Evolutionary conservation across 345 rosid species (phyloP).

Genomic region (Schrenkiella parvula): DNA sequence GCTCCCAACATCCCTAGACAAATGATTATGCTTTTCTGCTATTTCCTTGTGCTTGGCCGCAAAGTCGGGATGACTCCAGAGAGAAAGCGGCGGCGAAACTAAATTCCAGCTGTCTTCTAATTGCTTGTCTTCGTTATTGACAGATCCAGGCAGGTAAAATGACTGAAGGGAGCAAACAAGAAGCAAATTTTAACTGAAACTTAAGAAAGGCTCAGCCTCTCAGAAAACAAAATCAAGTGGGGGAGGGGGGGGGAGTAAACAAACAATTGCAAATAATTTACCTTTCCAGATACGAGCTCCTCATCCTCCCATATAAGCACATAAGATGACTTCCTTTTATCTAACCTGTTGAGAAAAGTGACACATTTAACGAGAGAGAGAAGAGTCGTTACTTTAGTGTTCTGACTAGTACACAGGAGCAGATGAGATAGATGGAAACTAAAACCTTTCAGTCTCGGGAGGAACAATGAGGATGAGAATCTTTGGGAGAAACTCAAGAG

Average conservation of each 20-base stretch:
- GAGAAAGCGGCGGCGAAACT: conserved; percentile 66
- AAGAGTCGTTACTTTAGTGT: neutral
- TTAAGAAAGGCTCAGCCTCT: conserved; percentile 1
- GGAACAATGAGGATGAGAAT: conserved; percentile 90
- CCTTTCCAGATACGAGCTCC: conserved; percentile 72
- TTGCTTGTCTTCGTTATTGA: conserved; percentile 61
- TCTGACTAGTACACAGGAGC: conserved; percentile 3
- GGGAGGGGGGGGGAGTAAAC: neutral
- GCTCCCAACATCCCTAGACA: conserved; percentile 26
- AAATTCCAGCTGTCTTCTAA: conserved; percentile 68
- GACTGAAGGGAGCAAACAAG: conserved; percentile 55
- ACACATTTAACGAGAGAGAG: neutral
- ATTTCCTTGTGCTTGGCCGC: conserved; percentile 48
- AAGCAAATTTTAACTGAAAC: neutral
- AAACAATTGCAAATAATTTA: conserved; percentile 21
- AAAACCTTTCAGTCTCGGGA: conserved; percentile 72
- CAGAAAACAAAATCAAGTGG: neutral
- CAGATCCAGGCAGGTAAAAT: conserved; percentile 87
- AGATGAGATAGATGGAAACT: conserved; percentile 14
- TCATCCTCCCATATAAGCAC: conserved; percentile 79
- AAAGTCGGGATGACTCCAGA: conserved; percentile 85
- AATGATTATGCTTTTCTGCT: conserved; percentile 58
- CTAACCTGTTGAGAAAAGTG: conserved; percentile 51
- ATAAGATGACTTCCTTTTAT: conserved; percentile 55
- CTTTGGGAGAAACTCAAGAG: conserved; percentile 87